Conservation (phyloP, 129 eudicot species). For the Cynara cardunculus region DNA sequence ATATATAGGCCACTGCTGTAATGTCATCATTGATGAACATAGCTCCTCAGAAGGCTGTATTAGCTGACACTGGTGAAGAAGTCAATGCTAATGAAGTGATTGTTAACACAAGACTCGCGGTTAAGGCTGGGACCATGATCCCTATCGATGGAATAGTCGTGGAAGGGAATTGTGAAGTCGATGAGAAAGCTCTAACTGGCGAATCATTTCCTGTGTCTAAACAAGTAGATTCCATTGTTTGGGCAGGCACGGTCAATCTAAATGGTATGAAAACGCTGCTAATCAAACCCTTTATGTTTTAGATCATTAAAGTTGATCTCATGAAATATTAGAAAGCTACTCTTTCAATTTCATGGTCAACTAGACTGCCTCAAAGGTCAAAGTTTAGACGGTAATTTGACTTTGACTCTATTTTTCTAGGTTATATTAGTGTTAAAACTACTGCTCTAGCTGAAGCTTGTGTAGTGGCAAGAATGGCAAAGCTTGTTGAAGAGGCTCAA, state of each 20-base stretch:
- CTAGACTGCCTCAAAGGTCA: background rate
- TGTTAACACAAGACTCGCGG: slow-evolving; percentile 68
- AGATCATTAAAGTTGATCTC: background rate
- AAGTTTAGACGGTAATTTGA: background rate
- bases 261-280: slow-evolving; percentile 49
- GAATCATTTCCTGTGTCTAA: slow-evolving; percentile 84
- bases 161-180: slow-evolving; percentile 86
- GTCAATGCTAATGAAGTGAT: slow-evolving; percentile 54
- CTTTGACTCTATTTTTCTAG: slow-evolving; percentile 30
- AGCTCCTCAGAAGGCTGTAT: slow-evolving; percentile 70
- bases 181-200: slow-evolving; percentile 84
- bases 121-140: slow-evolving; percentile 80
- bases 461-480: slow-evolving; percentile 88
- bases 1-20: slow-evolving; percentile 61
- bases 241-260: slow-evolving; percentile 91
- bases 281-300: background rate
- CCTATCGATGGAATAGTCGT: slow-evolving; percentile 86
- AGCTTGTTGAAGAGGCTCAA: slow-evolving; percentile 94
- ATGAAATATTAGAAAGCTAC: background rate
- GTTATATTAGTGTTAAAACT: slow-evolving; percentile 65
- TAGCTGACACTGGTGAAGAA: slow-evolving; percentile 76
- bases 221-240: slow-evolving; percentile 68
- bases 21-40: slow-evolving; percentile 76
- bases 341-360: background rate
- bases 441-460: slow-evolving; percentile 82